phyloP scores from a whole-genome alignment of 805 yeast genomes.

The Metschnikowia noctiluminum region DNA sequence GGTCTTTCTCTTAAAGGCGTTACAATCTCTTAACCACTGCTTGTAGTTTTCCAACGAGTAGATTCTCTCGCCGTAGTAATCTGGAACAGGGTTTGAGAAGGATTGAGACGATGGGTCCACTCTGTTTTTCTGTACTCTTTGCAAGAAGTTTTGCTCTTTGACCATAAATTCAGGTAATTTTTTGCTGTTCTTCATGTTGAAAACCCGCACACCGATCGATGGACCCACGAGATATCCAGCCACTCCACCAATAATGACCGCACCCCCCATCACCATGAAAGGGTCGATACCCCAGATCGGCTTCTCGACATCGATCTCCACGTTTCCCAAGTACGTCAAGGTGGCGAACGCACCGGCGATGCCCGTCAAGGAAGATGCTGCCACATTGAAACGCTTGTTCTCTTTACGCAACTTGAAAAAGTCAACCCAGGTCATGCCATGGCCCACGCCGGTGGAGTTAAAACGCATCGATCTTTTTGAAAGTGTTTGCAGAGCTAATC shows the following conservation, averaged over 20 bases:
- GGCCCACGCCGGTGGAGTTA: constrained; percentile 19
- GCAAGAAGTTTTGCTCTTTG: constrained; percentile 73
- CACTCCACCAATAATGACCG: constrained; percentile 66
- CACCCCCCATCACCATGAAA: constrained; percentile 74
- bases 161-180: constrained; percentile 44
- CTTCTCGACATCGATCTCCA: constrained; percentile 86
- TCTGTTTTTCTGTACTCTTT: constrained; percentile 70
- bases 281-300: constrained; percentile 86
- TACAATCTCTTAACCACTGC: constrained; percentile 95
- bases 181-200: constrained; percentile 51
- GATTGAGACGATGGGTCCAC: constrained; percentile 92
- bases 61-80: constrained; percentile 95
- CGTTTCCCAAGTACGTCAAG: constrained; percentile 72
- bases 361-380: constrained; percentile 67
- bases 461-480: constrained; percentile 16
- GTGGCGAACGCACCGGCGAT: constrained; percentile 62
- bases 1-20: constrained; percentile 81
- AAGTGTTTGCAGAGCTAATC: constrained; percentile 3
- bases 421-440: constrained; percentile 65
- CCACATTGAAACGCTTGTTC: constrained; percentile 66
- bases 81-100: constrained; percentile 95
- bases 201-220: constrained; percentile 65
- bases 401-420: constrained; percentile 74
- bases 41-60: constrained; percentile 82
- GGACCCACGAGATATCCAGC: constrained; percentile 86